Percentiles rank a stretch among this genome's conserved stretches.
Conservation (phyloP, 1,284 basidiomycete species). For the Mixia osmundae region DNA sequence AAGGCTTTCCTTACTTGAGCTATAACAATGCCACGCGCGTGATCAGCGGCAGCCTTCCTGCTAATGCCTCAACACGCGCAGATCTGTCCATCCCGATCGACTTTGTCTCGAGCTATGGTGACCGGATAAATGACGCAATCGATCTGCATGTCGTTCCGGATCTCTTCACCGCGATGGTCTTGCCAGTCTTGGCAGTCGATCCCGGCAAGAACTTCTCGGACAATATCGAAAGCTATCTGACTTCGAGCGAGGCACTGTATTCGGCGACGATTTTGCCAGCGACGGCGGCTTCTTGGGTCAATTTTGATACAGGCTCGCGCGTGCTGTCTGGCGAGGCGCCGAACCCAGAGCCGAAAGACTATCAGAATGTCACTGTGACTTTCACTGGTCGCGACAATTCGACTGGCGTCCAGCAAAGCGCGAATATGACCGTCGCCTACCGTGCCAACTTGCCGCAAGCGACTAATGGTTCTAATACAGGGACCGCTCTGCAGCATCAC, state of each 20-base stretch:
- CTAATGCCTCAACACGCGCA: slow-evolving; percentile 21
- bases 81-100: slow-evolving; percentile 33
- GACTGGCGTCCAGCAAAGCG: background rate
- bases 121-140: slow-evolving; percentile 31
- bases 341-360: slow-evolving; percentile 9
- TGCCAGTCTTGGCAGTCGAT: slow-evolving; percentile 33
- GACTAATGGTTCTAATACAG: background rate
- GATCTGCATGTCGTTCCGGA: slow-evolving; percentile 40
- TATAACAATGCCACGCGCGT: slow-evolving; percentile 34
- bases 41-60: slow-evolving; percentile 37
- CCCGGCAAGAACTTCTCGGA: slow-evolving; percentile 21
- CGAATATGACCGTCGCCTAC: background rate
- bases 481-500: slow-evolving; percentile 1
- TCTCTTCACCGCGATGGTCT: slow-evolving; percentile 32
- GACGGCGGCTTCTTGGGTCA: slow-evolving; percentile 9
- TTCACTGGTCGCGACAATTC: background rate
- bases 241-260: slow-evolving; percentile 7
- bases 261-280: slow-evolving; percentile 9
- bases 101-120: slow-evolving; percentile 40
- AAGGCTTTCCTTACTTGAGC: slow-evolving; percentile 34
- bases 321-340: slow-evolving; percentile 12
- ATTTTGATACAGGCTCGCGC: slow-evolving; percentile 7
- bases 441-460: background rate
- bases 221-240: slow-evolving; percentile 11
- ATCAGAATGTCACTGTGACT: background rate